These are phyloP conservation scores for Acanthamoeba lenticulata DNA, from an alignment of 208 protist genomes.

Conservation along the genomic window DNA sequence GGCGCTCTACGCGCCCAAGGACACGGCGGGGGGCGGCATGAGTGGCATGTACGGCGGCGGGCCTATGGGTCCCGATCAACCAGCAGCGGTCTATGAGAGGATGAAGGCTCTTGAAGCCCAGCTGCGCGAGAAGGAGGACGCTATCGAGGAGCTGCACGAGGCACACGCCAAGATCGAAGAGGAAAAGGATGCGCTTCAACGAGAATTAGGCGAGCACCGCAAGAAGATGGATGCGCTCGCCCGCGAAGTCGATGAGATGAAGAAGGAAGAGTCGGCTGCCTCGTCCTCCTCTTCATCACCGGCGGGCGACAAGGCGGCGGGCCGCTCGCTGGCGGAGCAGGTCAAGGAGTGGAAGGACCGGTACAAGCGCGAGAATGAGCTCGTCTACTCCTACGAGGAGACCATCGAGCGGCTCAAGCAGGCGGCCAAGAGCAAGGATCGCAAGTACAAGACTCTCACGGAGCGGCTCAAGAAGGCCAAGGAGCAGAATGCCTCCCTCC, in stretches of 20 bases:
- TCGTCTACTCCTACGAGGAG: slow-evolving; percentile 44
- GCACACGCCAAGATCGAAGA: slow-evolving; percentile 14
- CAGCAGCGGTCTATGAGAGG: not conserved
- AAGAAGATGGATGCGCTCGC: not conserved
- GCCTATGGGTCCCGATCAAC: not conserved
- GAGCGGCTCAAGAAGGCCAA: not conserved
- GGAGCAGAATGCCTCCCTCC: not conserved
- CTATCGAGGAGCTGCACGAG: slow-evolving; percentile 6
- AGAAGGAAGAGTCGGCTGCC: not conserved
- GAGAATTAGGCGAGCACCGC: not conserved
- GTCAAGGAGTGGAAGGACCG: slow-evolving; percentile 23
- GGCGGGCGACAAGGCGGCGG: not conserved
- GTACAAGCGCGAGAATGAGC: slow-evolving; percentile 26
- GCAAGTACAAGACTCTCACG: not conserved
- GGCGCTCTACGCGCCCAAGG: not conserved
- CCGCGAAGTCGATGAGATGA: not conserved
- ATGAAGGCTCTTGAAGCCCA: not conserved
- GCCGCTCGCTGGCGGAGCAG: not conserved
- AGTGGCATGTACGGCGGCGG: not conserved
- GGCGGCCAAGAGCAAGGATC: not conserved
- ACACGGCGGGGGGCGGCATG: not conserved
- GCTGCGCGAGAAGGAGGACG: slow-evolving; percentile 23
- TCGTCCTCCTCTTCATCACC: not conserved
- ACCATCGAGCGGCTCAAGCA: slow-evolving; percentile 25
- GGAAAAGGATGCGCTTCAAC: slow-evolving; percentile 10